Evolutionary conservation across 306 rosid genomes (phyloP).

Genomic region (Morella rubra): DNA sequence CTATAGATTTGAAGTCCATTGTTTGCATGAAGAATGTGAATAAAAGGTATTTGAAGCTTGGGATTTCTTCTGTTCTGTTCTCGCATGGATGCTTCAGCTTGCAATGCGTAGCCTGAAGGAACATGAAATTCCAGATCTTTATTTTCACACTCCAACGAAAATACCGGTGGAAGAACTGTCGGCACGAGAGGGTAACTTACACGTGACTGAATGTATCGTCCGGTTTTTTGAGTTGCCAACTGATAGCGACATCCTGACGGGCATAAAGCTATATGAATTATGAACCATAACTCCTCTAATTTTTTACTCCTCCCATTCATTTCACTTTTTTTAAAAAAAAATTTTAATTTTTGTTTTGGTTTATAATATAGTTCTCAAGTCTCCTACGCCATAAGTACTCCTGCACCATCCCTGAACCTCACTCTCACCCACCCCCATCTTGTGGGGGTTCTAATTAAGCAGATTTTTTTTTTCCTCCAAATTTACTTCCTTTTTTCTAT

Average conservation of each 20-base stretch:
- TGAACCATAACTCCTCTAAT: not conserved
- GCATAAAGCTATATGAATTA: conserved; percentile 15
- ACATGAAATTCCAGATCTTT: too few species aligned
- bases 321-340: not conserved
- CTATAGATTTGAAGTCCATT: too few species aligned
- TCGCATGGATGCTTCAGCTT: too few species aligned
- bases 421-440: conserved; percentile 12
- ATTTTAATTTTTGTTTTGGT: not conserved
- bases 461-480: conserved; percentile 15
- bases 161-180: conserved; percentile 31
- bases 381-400: conserved; percentile 7
- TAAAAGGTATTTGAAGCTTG: too few species aligned
- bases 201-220: conserved; percentile 30
- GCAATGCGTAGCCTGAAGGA: too few species aligned
- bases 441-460: not conserved
- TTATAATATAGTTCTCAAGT: not conserved
- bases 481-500: conserved; percentile 9
- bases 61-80: too few species aligned
- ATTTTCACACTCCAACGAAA: too few species aligned
- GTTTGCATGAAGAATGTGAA: too few species aligned
- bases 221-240: conserved; percentile 37
- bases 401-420: conserved; percentile 23
- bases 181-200: conserved; percentile 38
- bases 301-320: not conserved
- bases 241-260: conserved; percentile 52